phyloP scores from a whole-genome alignment of 805 yeast genomes.

The Vanderwaltozyma tropicalis region DNA sequence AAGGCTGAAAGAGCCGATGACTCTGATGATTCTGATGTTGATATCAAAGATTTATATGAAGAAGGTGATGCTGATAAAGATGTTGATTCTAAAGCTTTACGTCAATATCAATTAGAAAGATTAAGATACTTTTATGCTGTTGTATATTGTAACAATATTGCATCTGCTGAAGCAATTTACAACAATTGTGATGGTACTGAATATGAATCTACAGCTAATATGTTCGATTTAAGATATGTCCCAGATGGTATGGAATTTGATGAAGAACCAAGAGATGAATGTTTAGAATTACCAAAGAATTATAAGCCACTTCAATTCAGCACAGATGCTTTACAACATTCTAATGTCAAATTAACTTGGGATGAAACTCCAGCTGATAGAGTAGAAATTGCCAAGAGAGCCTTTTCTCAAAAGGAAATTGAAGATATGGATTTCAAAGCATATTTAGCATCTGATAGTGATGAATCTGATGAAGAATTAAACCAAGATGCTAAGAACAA shows the following conservation, averaged over 20 bases:
- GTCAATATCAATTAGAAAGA: conserved; percentile 88
- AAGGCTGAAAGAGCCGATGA: conserved; percentile 29
- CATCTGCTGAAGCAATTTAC: conserved; percentile 66
- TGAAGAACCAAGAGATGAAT: conserved; percentile 62
- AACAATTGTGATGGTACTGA: conserved; percentile 90
- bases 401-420: conserved; percentile 79
- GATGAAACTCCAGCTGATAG: conserved; percentile 96
- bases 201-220: conserved; percentile 89
- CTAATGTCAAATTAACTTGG: conserved; percentile 95
- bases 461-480: conserved; percentile 37
- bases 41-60: conserved; percentile 61
- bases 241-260: conserved; percentile 91
- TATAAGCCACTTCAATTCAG: conserved; percentile 76
- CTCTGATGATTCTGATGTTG: conserved; percentile 44
- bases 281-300: conserved; percentile 59
- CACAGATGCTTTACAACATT: conserved; percentile 92
- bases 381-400: conserved; percentile 59
- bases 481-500: conserved; percentile 38
- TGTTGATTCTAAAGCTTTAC: conserved; percentile 70
- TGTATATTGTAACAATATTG: conserved; percentile 65
- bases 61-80: conserved; percentile 78
- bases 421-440: conserved; percentile 90
- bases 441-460: conserved; percentile 74
- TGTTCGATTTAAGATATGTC: conserved; percentile 83
- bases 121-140: conserved; percentile 89